These are phyloP conservation scores for Acarospora socialis DNA, from an alignment of 2,329 filamentous ascomycete genomes.

Conservation along the genomic window DNA sequence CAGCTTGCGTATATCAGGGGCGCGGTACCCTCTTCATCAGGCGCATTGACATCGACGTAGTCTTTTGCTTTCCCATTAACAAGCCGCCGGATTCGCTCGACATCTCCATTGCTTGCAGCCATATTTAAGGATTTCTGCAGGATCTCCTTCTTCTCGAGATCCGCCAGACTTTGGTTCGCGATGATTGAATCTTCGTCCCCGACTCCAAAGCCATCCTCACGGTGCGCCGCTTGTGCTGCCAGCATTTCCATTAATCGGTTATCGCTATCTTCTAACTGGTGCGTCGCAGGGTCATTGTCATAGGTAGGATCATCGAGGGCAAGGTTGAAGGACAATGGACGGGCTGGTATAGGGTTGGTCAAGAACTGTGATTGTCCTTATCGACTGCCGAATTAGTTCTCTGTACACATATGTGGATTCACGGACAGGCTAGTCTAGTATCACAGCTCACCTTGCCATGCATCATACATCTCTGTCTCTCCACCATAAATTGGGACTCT, in stretches of 20 bases:
- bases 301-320: conserved; percentile 65
- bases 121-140: conserved; percentile 84
- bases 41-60: conserved; percentile 71
- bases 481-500: conserved; percentile 49
- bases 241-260: conserved; percentile 88
- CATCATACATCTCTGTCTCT: conserved; percentile 97
- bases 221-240: conserved; percentile 78
- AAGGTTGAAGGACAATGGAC: conserved; percentile 73
- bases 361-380: conserved; percentile 90
- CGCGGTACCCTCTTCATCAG: conserved; percentile 91
- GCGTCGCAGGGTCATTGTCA: conserved; percentile 46
- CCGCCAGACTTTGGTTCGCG: conserved; percentile 56
- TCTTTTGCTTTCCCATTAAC: conserved; percentile 57
- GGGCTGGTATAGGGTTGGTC: conserved; percentile 69
- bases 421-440: conserved; percentile 13
- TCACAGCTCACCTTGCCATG: conserved; percentile 69
- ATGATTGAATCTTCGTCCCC: conserved; percentile 55
- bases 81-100: conserved; percentile 62
- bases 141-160: conserved; percentile 63
- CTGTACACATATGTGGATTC: conserved; percentile 1
- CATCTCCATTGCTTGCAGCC: conserved; percentile 92
- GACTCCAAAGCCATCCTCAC: conserved; percentile 46
- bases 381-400: conserved; percentile 3
- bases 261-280: conserved; percentile 60
- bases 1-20: conserved; percentile 95